Percentiles rank a stretch among this genome's conserved stretches.
These are phyloP conservation scores for Coemansia sp. DNA, from an alignment of 192 early-diverging fungal species.

Conservation along the genomic window DNA sequence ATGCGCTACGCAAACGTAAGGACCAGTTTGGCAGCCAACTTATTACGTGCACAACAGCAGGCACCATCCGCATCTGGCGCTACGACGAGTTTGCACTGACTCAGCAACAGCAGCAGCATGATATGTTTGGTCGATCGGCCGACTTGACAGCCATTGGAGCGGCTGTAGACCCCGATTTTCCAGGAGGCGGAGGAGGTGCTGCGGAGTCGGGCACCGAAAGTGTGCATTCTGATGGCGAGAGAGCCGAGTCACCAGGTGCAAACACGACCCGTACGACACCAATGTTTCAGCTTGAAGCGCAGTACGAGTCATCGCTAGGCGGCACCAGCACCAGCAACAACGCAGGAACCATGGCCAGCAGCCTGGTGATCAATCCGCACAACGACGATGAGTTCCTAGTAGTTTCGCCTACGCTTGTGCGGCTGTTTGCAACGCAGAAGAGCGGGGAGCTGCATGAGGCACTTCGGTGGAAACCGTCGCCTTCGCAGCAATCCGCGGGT, in stretches of 20 bases:
- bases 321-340: constrained; percentile 8
- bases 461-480: constrained; percentile 36
- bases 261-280: background rate
- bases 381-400: constrained; percentile 56
- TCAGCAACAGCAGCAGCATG: constrained; percentile 20
- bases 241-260: constrained; percentile 1
- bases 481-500: constrained; percentile 18
- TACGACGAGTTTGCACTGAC: constrained; percentile 52
- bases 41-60: constrained; percentile 44
- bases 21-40: constrained; percentile 49
- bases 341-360: constrained; percentile 20
- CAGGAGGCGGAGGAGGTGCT: constrained; percentile 1
- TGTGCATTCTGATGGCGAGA: constrained; percentile 17
- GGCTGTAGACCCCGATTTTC: background rate
- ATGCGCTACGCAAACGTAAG: constrained; percentile 41
- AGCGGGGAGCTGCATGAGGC: constrained; percentile 43
- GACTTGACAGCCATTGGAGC: constrained; percentile 14
- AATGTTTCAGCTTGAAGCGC: constrained; percentile 37
- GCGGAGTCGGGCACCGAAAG: constrained; percentile 23
- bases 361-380: constrained; percentile 35
- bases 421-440: constrained; percentile 43
- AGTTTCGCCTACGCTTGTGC: constrained; percentile 32
- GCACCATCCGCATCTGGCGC: constrained; percentile 48
- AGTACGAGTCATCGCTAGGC: constrained; percentile 27
- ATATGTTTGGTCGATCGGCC: constrained; percentile 33